Conservation (phyloP, 148 eudicot genomes). For the Rhododendron ovatum region DNA sequence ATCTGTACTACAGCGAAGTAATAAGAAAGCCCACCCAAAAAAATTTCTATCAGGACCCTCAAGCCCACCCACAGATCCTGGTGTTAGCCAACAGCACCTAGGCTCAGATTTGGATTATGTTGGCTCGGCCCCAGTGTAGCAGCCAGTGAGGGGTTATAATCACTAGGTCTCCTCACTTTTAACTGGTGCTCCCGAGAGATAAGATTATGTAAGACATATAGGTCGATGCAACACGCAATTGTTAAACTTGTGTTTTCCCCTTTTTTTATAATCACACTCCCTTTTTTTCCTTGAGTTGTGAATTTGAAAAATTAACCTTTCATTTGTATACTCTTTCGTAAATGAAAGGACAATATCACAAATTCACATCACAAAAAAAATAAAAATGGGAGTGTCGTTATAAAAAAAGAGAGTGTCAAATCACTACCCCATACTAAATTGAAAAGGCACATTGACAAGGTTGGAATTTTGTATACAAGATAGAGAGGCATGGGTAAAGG, state of each 20-base stretch:
- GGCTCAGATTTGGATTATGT: slow-evolving; percentile 80
- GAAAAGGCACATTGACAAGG: neutral
- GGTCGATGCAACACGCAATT: neutral
- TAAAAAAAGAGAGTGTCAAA: too few relatives aligned
- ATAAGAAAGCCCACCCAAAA: slow-evolving; percentile 95
- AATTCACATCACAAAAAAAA: too few relatives aligned
- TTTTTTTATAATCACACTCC: too few relatives aligned
- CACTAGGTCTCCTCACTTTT: slow-evolving; percentile 98
- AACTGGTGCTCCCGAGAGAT: slow-evolving; percentile 66
- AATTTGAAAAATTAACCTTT: too few relatives aligned
- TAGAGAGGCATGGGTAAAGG: neutral
- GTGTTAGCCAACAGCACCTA: slow-evolving; percentile 82
- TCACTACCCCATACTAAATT: too few relatives aligned
- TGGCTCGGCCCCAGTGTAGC: slow-evolving; percentile 96
- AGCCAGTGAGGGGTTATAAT: slow-evolving; percentile 89
- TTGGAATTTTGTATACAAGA: neutral
- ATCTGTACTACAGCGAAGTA: slow-evolving; percentile 87
- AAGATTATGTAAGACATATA: neutral
- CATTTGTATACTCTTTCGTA: too few relatives aligned
- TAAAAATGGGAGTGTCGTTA: too few relatives aligned
- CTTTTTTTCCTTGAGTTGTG: too few relatives aligned
- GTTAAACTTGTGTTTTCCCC: neutral
- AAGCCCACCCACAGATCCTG: slow-evolving; percentile 89
- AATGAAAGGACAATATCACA: too few relatives aligned
- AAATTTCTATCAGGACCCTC: slow-evolving; percentile 97